Evolutionary conservation across 441 rosid species (phyloP).

Genomic region (Metrosideros polymorpha): DNA sequence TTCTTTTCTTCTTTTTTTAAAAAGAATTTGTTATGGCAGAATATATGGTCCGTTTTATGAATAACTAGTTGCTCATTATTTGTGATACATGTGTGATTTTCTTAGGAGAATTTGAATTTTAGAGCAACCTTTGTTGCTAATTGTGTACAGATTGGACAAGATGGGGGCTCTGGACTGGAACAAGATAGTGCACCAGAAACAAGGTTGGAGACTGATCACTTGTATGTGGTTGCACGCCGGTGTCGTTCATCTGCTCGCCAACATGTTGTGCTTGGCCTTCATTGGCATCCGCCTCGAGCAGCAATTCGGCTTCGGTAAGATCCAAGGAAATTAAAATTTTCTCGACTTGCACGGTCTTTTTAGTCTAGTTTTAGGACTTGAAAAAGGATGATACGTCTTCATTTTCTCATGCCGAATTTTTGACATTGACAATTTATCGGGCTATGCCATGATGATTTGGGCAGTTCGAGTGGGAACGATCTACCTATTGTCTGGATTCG

Average conservation of each 20-base stretch:
- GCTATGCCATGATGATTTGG: not conserved
- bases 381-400: not conserved
- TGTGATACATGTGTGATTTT: not conserved
- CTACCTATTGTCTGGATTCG: slow-evolving; percentile 72
- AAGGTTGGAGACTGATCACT: slow-evolving; percentile 78
- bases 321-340: not conserved
- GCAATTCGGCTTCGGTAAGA: slow-evolving; percentile 83
- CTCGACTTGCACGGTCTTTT: not conserved
- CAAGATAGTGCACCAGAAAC: slow-evolving; percentile 52
- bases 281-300: slow-evolving; percentile 83
- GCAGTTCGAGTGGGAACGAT: slow-evolving; percentile 66
- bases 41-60: not conserved
- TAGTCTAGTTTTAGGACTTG: not conserved
- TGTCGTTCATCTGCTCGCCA: slow-evolving; percentile 62
- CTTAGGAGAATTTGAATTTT: not conserved
- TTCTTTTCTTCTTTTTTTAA: not conserved
- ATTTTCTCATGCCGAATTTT: not conserved
- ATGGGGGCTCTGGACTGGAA: slow-evolving; percentile 81
- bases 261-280: slow-evolving; percentile 61
- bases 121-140: not conserved
- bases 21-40: not conserved
- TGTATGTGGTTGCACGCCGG: slow-evolving; percentile 93
- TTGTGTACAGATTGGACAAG: slow-evolving; percentile 52
- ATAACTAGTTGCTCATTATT: not conserved
- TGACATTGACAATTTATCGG: not conserved